Evolutionary conservation across 306 rosid species (phyloP), one percentile per base, ranked within the genome.

Genomic region (Boehmeria nivea): DNA sequence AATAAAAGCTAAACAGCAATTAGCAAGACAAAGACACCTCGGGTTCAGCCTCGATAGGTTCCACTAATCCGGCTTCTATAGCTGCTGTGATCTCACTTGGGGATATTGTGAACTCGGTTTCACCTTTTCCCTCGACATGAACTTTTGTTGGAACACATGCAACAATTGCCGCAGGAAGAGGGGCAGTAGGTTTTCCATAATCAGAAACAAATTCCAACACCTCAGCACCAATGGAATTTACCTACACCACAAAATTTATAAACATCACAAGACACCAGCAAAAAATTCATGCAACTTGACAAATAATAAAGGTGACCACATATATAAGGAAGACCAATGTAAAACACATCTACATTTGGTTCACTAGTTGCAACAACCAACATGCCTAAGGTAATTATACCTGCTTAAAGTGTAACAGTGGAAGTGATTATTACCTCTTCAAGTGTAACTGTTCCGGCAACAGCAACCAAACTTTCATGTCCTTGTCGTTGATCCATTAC

Each of bases 401-500:
- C 9, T 6, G 5, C 9, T 31, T 31, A 31, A 0, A 4, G 8
- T 31, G 8, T 31, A 10, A 31, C 36, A 31, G 36, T 31, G 36
- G 9, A 18, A 21, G 22, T 6, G 19, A 34, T 3, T 33, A 31
- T 28, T 77, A 87, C 99, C 96, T 91, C 99, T 51, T 91, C 95
- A 51, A 91, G 99, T 50, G 85, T 82, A 59, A 91, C 93, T 59
- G 96, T 80, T 72, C 82, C 96, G 51, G 99, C 87, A 64, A 91
- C 84, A 57, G 93, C 88, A 18, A 91, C 84, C 73, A 91, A 83
- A 69, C 96, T 82, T 57, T 87, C 96, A 68, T 91, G 95, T 58
- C 99, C 99, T 77, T 91, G 99, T 54, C 78, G 78, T 80, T 87
- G 99, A 79, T 91, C 99, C 99, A 91, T 91, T 57, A 91, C 95